phyloP scores from a whole-genome alignment of 1,139 yeast genomes.

The Taiozyma onychis region DNA sequence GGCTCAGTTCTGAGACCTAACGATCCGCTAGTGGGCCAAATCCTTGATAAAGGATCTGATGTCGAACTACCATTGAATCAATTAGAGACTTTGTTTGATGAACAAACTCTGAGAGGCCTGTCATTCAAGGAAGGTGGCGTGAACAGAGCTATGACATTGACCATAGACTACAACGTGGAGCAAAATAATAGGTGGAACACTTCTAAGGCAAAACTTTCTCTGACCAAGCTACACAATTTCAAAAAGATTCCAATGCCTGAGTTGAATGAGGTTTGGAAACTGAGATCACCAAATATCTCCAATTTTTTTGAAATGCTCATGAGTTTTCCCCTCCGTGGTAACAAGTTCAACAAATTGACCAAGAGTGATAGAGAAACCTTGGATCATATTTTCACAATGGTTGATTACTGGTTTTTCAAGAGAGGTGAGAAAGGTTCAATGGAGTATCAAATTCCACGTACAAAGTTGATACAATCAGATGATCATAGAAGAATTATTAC shows the following conservation, averaged over 20 bases:
- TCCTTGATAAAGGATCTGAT: constrained; percentile 6
- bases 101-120: constrained; percentile 1
- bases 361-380: constrained; percentile 6
- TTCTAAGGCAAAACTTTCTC: constrained; percentile 6
- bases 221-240: constrained; percentile 13
- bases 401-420: constrained; percentile 20
- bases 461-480: background rate
- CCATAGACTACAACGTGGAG: constrained; percentile 11
- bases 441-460: constrained; percentile 14
- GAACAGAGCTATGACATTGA: constrained; percentile 13
- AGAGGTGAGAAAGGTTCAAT: constrained; percentile 15
- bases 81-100: constrained; percentile 5
- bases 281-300: constrained; percentile 13
- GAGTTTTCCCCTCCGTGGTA: background rate
- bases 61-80: constrained; percentile 1
- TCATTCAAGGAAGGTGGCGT: constrained; percentile 7
- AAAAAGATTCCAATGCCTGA: constrained; percentile 15
- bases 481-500: background rate
- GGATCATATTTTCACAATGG: constrained; percentile 13
- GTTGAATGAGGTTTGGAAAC: constrained; percentile 18
- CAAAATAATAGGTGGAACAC: constrained; percentile 13
- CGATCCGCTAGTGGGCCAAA: constrained; percentile 3
- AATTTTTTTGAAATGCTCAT: constrained; percentile 12
- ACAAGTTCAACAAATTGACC: constrained; percentile 1
- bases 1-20: constrained; percentile 21